Percentiles rank a stretch among this genome's conserved stretches.
phyloP scores from a whole-genome alignment of 2,329 filamentous ascomycete genomes.

The Neofusicoccum cordaticola region DNA sequence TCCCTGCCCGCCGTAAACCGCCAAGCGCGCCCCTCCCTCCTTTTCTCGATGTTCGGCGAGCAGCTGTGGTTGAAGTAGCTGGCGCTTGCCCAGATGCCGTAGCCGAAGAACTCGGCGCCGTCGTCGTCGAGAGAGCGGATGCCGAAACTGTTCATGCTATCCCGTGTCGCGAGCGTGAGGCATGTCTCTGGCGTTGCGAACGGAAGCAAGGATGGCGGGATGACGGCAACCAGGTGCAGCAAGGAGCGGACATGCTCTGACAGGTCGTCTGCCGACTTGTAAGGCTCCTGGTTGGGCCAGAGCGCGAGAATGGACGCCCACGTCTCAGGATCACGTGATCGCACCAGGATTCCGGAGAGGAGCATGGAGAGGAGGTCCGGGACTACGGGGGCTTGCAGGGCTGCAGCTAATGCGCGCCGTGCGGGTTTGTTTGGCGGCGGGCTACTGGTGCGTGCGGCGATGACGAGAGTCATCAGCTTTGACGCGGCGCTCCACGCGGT shows the following conservation, averaged over 20 bases:
- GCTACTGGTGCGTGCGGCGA: conserved; percentile 27
- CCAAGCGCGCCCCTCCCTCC: conserved; percentile 41
- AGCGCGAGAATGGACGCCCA: conserved; percentile 38
- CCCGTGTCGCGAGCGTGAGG: conserved; percentile 36
- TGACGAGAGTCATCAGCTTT: neutral
- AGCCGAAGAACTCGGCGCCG: conserved; percentile 49
- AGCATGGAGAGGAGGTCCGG: conserved; percentile 44
- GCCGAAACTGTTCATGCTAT: conserved; percentile 49
- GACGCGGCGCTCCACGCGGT: conserved; percentile 3
- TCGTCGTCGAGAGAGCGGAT: conserved; percentile 45
- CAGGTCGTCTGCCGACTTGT: conserved; percentile 41
- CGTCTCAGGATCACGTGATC: conserved; percentile 26
- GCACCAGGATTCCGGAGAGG: conserved; percentile 39
- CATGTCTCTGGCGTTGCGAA: conserved; percentile 35
- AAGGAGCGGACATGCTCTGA: conserved; percentile 39
- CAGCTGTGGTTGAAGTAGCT: conserved; percentile 52
- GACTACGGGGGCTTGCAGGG: conserved; percentile 20
- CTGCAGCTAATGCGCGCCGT: neutral
- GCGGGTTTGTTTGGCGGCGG: conserved; percentile 25
- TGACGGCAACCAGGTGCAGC: conserved; percentile 42
- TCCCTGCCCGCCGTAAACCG: conserved; percentile 37
- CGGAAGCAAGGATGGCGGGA: conserved; percentile 36
- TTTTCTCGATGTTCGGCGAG: conserved; percentile 44
- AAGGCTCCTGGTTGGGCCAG: conserved; percentile 40
- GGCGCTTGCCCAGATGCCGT: conserved; percentile 46